These are phyloP conservation scores for Hymenotorrendiella dingleyae DNA, from an alignment of 2,329 filamentous ascomycete species.

Conservation along the genomic window DNA sequence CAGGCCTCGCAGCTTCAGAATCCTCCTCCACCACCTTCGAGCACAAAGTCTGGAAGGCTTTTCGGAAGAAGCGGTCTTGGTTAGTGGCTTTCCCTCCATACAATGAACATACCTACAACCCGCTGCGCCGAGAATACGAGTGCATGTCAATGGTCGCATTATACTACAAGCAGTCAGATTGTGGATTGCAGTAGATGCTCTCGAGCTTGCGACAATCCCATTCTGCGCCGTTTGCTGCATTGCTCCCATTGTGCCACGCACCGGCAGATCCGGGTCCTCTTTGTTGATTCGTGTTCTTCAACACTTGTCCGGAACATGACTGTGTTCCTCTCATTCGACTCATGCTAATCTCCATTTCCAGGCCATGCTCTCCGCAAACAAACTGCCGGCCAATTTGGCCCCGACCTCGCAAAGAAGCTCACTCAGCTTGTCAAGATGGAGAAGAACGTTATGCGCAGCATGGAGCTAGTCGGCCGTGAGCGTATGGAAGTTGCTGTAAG, in stretches of 20 bases:
- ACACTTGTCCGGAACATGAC: too few species aligned
- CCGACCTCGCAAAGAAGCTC: constrained; percentile 92
- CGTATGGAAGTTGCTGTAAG: constrained; percentile 97
- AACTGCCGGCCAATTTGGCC: constrained; percentile 68
- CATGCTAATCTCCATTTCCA: constrained; percentile 47
- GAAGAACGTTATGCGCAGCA: constrained; percentile 99
- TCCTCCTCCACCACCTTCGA: constrained; percentile 84
- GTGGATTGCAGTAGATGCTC: too few species aligned
- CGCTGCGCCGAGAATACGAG: too few species aligned
- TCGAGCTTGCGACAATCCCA: too few species aligned
- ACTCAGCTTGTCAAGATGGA: constrained; percentile 99
- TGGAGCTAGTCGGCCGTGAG: constrained; percentile 91
- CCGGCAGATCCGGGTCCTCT: neutral
- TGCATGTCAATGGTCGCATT: too few species aligned
- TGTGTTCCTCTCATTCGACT: too few species aligned
- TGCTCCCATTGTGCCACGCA: neutral
- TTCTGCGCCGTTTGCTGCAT: neutral
- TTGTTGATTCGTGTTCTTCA: too few species aligned
- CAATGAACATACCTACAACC: too few species aligned
- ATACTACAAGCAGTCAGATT: too few species aligned
- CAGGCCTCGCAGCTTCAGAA: constrained; percentile 64
- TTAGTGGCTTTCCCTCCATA: constrained; percentile 38
- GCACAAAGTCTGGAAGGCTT: constrained; percentile 83
- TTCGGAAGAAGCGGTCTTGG: constrained; percentile 83
- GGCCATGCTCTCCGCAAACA: constrained; percentile 69